Base-by-base conservation (phyloP, 2,329 filamentous ascomycete species). In the Emmonsia crescens region DNA sequence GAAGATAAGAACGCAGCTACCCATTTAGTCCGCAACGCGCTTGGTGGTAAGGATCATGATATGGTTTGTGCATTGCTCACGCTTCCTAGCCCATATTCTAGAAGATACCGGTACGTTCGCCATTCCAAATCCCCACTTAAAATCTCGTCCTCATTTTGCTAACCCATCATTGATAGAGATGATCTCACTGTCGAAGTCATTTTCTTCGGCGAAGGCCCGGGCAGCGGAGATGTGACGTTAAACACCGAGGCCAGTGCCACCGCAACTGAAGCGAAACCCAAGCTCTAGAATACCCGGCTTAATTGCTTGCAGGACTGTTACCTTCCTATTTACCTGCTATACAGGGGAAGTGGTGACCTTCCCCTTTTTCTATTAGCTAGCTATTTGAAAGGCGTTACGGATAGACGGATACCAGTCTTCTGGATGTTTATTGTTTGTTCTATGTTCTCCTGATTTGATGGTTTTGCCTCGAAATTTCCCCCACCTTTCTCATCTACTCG, bases 121-220 rank as follows among this genome's bases (percentile, higher is more conserved):
- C 48, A 42, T 24, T 55, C 14, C 16, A 31, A 9, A 42, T 16
- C 48, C 40, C 19, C 42, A 14, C 49, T 10, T 8, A 10, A 24
- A 48, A 48, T 31, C 33, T 54, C 19, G 9, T 24, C 29, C 3
- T 44, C 31, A 42, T 40, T 36, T 44, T 59, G 16, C 60, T 67
- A 61, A 68, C 63, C 64, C 64, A 69, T 56, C 68, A 54, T 69
- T 71, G 56, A 71, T 52, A 93, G 91, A 67, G 94, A 99, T 72
- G 94, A 99, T 73, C 78, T 99, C 65, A 99, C 94, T 0, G 93
- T 99, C 19, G 91, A 99, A 75, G 94, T 99, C 64, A 96, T 99
- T 71, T 99, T 99, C 82, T 99, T 99, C 70, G 94, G 94, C 63
- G 85, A 96, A 68, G 85, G 87, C 42, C 71, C 86, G 60, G 86